These are phyloP conservation scores for Fusarium begoniae DNA, from an alignment of 2,329 filamentous ascomycete species.

Conservation along the genomic window DNA sequence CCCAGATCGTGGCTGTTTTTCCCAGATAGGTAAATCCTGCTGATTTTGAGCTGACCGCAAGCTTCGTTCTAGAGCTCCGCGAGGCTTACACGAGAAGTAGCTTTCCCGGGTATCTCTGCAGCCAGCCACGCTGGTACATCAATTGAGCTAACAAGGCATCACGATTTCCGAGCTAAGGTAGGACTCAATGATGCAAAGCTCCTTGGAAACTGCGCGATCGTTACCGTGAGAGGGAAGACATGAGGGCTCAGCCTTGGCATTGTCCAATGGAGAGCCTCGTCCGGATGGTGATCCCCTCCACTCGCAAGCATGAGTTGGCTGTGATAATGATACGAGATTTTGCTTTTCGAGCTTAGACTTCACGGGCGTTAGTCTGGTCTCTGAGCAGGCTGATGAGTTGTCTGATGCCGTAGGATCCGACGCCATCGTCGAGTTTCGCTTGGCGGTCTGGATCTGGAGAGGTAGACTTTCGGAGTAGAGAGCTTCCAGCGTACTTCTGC, in stretches of 20 bases:
- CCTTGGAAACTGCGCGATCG: not conserved
- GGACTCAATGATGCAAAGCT: conserved; percentile 15
- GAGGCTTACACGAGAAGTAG: not conserved
- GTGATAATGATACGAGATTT: conserved; percentile 12
- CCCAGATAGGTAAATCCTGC: conserved; percentile 15
- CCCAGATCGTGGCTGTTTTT: not conserved
- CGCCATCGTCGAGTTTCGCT: not conserved
- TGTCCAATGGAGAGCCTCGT: conserved; percentile 17
- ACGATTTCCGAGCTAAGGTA: not conserved
- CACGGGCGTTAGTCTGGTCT: not conserved
- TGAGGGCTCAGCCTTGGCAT: conserved; percentile 4
- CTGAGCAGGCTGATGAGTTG: not conserved
- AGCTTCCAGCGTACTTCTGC: not conserved
- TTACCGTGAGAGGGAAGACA: not conserved
- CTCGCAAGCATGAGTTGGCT: not conserved
- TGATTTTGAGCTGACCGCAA: not conserved
- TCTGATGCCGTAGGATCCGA: conserved; percentile 5
- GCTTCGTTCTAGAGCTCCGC: too few species aligned
- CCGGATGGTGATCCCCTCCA: conserved; percentile 2
- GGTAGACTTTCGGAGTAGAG: not conserved
- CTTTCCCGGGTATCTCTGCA: not conserved
- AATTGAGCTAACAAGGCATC: not conserved
- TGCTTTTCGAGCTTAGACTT: not conserved
- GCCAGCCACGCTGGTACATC: not conserved
- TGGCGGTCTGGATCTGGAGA: not conserved